Evolutionary conservation across 345 rosid genomes (phyloP).

Genomic region (Bretschneidera sinensis): DNA sequence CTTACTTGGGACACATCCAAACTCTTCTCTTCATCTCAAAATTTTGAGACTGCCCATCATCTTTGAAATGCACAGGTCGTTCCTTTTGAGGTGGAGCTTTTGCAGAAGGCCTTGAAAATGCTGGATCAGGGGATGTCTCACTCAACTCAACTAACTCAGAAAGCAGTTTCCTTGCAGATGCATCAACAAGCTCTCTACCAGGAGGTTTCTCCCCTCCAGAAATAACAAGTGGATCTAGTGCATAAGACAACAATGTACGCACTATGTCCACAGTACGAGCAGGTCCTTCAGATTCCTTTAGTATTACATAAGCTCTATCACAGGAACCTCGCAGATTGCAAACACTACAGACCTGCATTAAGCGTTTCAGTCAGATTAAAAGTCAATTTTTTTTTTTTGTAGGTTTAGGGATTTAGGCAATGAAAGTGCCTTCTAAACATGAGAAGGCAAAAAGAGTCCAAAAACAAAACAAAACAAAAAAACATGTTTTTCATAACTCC

Average conservation of each 20-base stretch:
- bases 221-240: conserved; percentile 65
- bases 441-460: not conserved
- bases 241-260: conserved; percentile 58
- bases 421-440: not conserved
- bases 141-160: conserved; percentile 66
- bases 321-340: conserved; percentile 84
- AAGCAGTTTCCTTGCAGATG: conserved; percentile 64
- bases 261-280: conserved; percentile 87
- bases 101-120: conserved; percentile 43
- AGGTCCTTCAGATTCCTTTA: conserved; percentile 60
- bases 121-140: conserved; percentile 50
- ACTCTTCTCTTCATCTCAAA: conserved; percentile 65
- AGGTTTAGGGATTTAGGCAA: not conserved
- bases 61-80: conserved; percentile 12
- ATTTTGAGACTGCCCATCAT: conserved; percentile 26
- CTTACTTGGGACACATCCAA: conserved; percentile 90
- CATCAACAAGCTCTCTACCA: conserved; percentile 47
- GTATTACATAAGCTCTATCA: conserved; percentile 79
- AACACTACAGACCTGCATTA: conserved; percentile 63
- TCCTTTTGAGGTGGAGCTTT: conserved; percentile 26
- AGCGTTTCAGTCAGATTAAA: not conserved
- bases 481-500: not conserved
- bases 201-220: conserved; percentile 47
- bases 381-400: not conserved
- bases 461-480: conserved; percentile 2